phyloP scores from a whole-genome alignment of 2,329 filamentous ascomycete species.

The Westerdykella sp. region DNA sequence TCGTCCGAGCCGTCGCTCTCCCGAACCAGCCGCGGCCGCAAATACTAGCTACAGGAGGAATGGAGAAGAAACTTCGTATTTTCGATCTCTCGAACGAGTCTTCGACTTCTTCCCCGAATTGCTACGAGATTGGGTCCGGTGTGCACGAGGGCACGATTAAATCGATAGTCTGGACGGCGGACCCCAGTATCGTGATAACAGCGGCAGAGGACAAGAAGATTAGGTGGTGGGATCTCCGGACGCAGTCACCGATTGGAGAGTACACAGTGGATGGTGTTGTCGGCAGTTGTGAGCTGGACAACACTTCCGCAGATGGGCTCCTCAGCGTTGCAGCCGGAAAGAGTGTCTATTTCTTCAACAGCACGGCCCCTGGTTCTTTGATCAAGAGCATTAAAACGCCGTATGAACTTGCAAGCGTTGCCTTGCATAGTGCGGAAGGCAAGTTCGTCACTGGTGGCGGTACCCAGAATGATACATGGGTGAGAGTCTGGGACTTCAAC shows the following conservation, averaged over 20 bases:
- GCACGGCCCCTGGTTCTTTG: constrained; percentile 58
- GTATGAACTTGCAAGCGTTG: constrained; percentile 86
- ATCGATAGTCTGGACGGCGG: constrained; percentile 87
- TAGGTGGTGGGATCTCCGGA: constrained; percentile 88
- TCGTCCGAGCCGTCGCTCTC: constrained; percentile 90
- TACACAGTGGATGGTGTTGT: constrained; percentile 77
- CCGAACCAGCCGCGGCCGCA: constrained; percentile 65
- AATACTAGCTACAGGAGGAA: constrained; percentile 83
- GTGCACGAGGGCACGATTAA: constrained; percentile 87
- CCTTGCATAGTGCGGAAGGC: constrained; percentile 71
- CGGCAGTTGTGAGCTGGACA: constrained; percentile 80
- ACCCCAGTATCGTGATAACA: constrained; percentile 83
- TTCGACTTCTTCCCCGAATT: constrained; percentile 26
- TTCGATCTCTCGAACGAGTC: constrained; percentile 70
- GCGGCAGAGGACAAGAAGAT: constrained; percentile 86
- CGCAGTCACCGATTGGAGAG: constrained; percentile 66
- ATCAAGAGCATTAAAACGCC: constrained; percentile 75
- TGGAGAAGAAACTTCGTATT: constrained; percentile 93
- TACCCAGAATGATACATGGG: constrained; percentile 76
- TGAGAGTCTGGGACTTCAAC: constrained; percentile 87
- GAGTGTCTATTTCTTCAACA: constrained; percentile 86
- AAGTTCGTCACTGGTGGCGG: constrained; percentile 87
- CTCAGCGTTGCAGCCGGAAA: constrained; percentile 92
- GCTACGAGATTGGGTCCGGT: constrained; percentile 82
- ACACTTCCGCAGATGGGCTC: constrained; percentile 59